Evolutionary conservation across 495 filamentous ascomycete genomes (phyloP).

Genomic region (Lepraria neglecta): DNA sequence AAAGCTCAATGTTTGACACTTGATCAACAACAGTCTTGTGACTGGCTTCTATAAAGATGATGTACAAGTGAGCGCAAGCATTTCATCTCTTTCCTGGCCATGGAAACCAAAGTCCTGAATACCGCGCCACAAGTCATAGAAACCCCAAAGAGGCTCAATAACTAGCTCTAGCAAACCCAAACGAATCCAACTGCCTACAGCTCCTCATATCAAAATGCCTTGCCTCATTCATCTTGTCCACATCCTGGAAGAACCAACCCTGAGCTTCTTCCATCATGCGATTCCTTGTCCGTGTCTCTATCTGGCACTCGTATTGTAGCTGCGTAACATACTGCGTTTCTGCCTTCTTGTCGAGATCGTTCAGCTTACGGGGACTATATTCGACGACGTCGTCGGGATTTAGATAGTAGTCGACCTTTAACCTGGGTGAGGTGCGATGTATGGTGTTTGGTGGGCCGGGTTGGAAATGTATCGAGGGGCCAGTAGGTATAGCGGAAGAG

Average conservation of each 20-base stretch:
- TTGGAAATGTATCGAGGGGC: conserved; percentile 62
- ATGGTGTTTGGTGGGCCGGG: conserved; percentile 62
- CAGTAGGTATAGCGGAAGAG: conserved; percentile 52
- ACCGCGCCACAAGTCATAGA: conserved; percentile 17
- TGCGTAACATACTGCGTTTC: conserved; percentile 63
- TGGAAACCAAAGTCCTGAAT: conserved; percentile 7
- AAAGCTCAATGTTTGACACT: too few species aligned
- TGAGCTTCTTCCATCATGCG: conserved; percentile 70
- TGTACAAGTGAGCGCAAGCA: not conserved
- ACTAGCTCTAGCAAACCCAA: conserved; percentile 28
- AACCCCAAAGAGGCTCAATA: conserved; percentile 16
- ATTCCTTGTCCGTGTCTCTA: conserved; percentile 55
- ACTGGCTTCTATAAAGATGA: not conserved
- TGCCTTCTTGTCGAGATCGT: conserved; percentile 66
- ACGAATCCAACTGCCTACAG: conserved; percentile 47
- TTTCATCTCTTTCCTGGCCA: not conserved
- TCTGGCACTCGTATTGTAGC: conserved; percentile 64
- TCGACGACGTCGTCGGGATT: conserved; percentile 70
- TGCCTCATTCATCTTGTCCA: conserved; percentile 65
- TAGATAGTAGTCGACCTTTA: conserved; percentile 76
- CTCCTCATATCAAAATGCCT: conserved; percentile 53
- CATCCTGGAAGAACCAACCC: conserved; percentile 82
- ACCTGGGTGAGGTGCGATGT: conserved; percentile 59
- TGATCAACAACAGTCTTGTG: too few species aligned
- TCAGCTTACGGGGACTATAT: conserved; percentile 58